A percentile compares a stretch with the other conserved stretches of the same genome.
Conservation (phyloP, 306 rosid species). For the Cicer pinnatifidum region DNA sequence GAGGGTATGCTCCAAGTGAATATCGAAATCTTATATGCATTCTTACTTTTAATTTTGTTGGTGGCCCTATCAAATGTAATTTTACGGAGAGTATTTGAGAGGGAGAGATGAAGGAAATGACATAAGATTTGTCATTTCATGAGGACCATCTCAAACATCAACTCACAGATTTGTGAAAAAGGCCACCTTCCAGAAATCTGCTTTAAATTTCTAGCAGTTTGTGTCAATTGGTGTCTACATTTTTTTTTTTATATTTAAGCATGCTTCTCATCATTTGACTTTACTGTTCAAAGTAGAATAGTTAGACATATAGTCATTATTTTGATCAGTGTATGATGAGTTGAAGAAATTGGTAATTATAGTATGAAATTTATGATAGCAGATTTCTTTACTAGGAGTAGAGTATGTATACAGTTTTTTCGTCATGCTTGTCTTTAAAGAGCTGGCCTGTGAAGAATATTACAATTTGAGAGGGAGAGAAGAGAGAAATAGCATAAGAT, state of each 20-base stretch:
- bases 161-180: slow-evolving; percentile 16
- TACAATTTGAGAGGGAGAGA: slow-evolving; percentile 46
- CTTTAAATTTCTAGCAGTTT: slow-evolving; percentile 45
- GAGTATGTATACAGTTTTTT: slow-evolving; percentile 8
- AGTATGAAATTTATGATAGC: background rate
- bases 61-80: background rate
- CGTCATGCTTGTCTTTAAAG: slow-evolving; percentile 25
- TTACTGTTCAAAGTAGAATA: background rate
- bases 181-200: slow-evolving; percentile 46
- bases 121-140: slow-evolving; percentile 49
- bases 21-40: background rate
- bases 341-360: background rate
- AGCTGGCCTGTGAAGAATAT: slow-evolving; percentile 14
- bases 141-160: slow-evolving; percentile 52
- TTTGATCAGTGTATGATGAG: background rate
- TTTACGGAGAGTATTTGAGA: slow-evolving; percentile 34
- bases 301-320: background rate
- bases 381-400: background rate
- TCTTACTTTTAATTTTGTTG: background rate
- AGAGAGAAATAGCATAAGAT: slow-evolving; percentile 48
- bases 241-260: background rate
- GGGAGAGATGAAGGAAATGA: slow-evolving; percentile 51
- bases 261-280: background rate
- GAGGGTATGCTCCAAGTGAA: background rate
- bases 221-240: slow-evolving; percentile 41